Evolutionary conservation across 768 basidiomycete genomes (phyloP), one percentile per base, ranked within the genome.

Genomic region (Harrya chromipes): DNA sequence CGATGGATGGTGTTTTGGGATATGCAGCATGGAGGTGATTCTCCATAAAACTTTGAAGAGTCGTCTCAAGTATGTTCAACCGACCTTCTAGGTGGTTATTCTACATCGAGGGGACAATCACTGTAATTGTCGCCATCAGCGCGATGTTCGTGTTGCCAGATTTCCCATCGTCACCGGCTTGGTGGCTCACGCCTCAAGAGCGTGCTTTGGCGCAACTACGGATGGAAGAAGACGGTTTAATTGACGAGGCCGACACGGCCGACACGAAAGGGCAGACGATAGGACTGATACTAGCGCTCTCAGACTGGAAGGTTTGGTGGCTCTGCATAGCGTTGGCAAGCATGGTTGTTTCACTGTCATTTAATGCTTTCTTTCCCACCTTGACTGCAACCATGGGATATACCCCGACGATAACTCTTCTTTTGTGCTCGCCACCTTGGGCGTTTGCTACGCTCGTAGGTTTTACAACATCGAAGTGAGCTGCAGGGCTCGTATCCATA

Each of bases 231-330:
- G 87, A 89, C 49, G 81, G 80, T 27, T 71, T 79, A 14, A 71
- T 74, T 11, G 80, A 82, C 47, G 70, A 78, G 38, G 70, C 69
- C 26, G 72, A 78, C 52, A 73, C 69, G 9, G 74, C 76, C 43
- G 40, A 44, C 19, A 40, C 40, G 21, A 52, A 68, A 10, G 70
- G 66, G 6, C 69, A 23, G 21, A 57, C 63, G 13, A 65, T 68
- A 20, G 87, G 86, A 9, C 61, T 90, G 4, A 54, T 66, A 9
- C 61, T 84, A 54, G 86, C 90, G 11, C 36, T 89, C 48, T 73
- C 72, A 17, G 91, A 94, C 60, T 83, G 84, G 85, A 87, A 84
- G 65, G 87, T 94, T 34, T 93, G 90, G 85, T 87, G 80, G 79
- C 74, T 94, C 38, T 75, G 85, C 17, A 47, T 89, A 24, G 75